Conservation (phyloP, 2,329 filamentous ascomycete genomes). For the Monilinia aucupariae region DNA sequence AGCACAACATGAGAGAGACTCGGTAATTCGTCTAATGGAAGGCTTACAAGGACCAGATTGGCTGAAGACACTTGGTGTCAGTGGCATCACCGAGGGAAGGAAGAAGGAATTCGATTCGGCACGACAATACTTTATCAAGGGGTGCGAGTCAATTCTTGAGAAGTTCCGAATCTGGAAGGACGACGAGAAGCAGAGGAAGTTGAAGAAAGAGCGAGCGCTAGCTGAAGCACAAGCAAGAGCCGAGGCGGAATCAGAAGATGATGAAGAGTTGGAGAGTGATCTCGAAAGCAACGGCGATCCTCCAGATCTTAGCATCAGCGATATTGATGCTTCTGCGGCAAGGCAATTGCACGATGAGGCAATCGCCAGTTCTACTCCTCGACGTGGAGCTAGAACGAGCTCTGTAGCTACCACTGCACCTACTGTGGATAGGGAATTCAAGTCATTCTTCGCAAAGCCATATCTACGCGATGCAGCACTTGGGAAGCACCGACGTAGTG, state of each 20-base stretch:
- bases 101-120: constrained; percentile 85
- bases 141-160: constrained; percentile 73
- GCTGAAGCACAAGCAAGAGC: constrained; percentile 44
- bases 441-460: constrained; percentile 70
- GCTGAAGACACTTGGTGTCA: constrained; percentile 87
- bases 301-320: constrained; percentile 61
- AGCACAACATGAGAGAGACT: constrained; percentile 61
- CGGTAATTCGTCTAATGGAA: constrained; percentile 63
- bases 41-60: constrained; percentile 88
- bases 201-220: constrained; percentile 63
- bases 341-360: constrained; percentile 59
- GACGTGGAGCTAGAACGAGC: constrained; percentile 21
- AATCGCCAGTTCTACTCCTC: constrained; percentile 32
- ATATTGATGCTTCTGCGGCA: constrained; percentile 65
- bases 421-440: constrained; percentile 56
- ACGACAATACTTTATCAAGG: constrained; percentile 74
- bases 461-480: constrained; percentile 76
- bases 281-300: constrained; percentile 35
- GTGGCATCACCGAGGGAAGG: constrained; percentile 70
- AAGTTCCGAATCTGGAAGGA: constrained; percentile 87
- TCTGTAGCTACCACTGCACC: constrained; percentile 23
- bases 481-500: constrained; percentile 63
- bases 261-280: constrained; percentile 50
- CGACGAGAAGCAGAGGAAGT: constrained; percentile 78
- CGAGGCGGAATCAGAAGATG: constrained; percentile 32